These are phyloP conservation scores for Spathaspora gorwiae DNA, from an alignment of 805 yeast genomes.

Conservation along the genomic window DNA sequence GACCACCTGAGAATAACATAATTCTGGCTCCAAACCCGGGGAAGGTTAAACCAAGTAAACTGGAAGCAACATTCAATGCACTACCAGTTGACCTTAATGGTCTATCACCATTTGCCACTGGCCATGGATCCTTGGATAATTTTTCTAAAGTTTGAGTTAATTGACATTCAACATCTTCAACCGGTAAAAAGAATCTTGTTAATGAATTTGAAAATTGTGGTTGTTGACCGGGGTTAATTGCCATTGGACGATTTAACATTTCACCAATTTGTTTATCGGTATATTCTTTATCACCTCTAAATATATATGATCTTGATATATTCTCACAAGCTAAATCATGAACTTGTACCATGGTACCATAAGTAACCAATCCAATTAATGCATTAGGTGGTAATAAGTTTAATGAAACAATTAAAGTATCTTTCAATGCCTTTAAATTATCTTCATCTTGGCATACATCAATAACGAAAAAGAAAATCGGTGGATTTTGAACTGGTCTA, in stretches of 20 bases:
- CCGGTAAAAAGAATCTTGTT: conserved; percentile 67
- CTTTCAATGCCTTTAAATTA: conserved; percentile 78
- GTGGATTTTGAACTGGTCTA: conserved; percentile 79
- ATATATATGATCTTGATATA: conserved; percentile 72
- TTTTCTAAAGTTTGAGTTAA: conserved; percentile 75
- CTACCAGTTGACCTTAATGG: conserved; percentile 91
- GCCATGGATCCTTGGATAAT: conserved; percentile 82
- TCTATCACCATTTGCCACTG: conserved; percentile 76
- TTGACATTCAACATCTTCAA: conserved; percentile 77
- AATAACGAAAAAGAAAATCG: conserved; percentile 78
- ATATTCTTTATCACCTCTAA: conserved; percentile 87
- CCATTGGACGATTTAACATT: conserved; percentile 38
- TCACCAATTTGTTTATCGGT: conserved; percentile 61
- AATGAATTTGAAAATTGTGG: conserved; percentile 28
- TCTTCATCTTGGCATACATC: conserved; percentile 90
- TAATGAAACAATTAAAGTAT: conserved; percentile 69
- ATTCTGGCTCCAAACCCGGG: conserved; percentile 86
- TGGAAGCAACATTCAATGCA: conserved; percentile 80
- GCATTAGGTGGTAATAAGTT: conserved; percentile 86
- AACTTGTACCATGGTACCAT: conserved; percentile 85
- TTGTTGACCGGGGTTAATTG: conserved; percentile 21
- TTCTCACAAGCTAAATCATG: conserved; percentile 70
- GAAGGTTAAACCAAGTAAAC: conserved; percentile 75
- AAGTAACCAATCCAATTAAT: conserved; percentile 80
- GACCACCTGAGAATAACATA: conserved; percentile 89